phyloP scores from a whole-genome alignment of 2,329 filamentous ascomycete species.

The Cladobotryum protrusum region DNA sequence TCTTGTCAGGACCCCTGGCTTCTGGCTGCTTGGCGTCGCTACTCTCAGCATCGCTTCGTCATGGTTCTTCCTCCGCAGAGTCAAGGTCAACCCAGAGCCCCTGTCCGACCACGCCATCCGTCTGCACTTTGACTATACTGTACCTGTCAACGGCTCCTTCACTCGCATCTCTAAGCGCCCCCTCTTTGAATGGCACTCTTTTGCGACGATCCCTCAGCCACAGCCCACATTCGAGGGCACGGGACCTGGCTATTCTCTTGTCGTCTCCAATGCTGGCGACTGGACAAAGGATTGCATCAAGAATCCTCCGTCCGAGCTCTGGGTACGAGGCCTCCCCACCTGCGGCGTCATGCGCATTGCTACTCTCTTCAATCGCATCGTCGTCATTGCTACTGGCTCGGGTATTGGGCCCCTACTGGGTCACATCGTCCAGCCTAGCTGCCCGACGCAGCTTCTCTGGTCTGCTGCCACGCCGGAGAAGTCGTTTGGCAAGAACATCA shows the following conservation, averaged over 20 bases:
- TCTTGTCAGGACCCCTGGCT: conserved; percentile 33
- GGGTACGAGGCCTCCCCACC: conserved; percentile 61
- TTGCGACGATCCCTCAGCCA: conserved; percentile 64
- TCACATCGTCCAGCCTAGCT: conserved; percentile 44
- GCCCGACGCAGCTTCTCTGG: conserved; percentile 60
- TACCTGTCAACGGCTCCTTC: conserved; percentile 43
- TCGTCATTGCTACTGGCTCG: conserved; percentile 66
- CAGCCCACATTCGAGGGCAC: conserved; percentile 21
- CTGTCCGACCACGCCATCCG: conserved; percentile 68
- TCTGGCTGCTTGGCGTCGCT: conserved; percentile 64
- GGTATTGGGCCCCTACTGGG: conserved; percentile 66
- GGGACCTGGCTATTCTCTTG: conserved; percentile 52
- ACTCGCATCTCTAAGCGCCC: conserved; percentile 56
- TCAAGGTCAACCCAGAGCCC: conserved; percentile 57
- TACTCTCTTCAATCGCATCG: conserved; percentile 56
- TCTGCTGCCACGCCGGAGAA: conserved; percentile 53
- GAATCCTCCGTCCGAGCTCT: conserved; percentile 54
- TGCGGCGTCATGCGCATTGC: conserved; percentile 63
- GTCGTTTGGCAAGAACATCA: conserved; percentile 55
- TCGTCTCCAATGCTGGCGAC: conserved; percentile 69
- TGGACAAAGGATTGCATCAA: conserved; percentile 63
- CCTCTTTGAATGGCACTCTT: conserved; percentile 67
- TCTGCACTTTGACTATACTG: conserved; percentile 61
- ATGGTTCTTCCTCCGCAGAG: conserved; percentile 65
- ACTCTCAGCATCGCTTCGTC: conserved; percentile 63